Evolutionary conservation across 345 rosid genomes (phyloP).

Genomic region (Isatis tinctoria): DNA sequence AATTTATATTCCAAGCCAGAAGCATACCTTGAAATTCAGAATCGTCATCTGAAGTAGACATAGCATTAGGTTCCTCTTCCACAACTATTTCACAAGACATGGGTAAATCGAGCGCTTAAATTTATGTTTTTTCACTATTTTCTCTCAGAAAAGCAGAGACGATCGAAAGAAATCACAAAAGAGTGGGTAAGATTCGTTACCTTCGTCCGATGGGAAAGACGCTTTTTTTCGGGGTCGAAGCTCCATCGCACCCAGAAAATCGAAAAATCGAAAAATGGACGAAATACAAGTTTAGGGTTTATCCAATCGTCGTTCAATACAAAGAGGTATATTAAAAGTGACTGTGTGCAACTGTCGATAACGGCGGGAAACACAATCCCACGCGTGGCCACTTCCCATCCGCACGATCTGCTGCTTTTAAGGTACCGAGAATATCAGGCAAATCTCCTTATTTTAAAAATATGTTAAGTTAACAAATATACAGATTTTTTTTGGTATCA

Average conservation of each 20-base stretch:
- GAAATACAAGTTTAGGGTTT: slow-evolving; percentile 16
- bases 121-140: too few relatives aligned
- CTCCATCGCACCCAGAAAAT: slow-evolving; percentile 21
- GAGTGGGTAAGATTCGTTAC: slow-evolving; percentile 5
- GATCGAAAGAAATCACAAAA: neutral
- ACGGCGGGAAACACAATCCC: slow-evolving; percentile 26
- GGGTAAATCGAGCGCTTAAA: too few relatives aligned
- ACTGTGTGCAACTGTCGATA: neutral
- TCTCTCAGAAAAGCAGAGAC: neutral
- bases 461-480: too few relatives aligned
- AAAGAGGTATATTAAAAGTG: too few relatives aligned
- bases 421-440: neutral
- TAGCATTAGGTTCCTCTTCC: slow-evolving; percentile 4
- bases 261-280: neutral
- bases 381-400: neutral
- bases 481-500: too few relatives aligned
- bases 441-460: neutral
- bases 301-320: neutral
- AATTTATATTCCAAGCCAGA: neutral
- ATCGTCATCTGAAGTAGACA: slow-evolving; percentile 3
- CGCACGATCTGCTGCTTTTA: neutral
- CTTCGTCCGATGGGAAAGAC: neutral
- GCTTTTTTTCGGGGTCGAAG: slow-evolving; percentile 11
- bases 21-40: slow-evolving; percentile 16
- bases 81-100: neutral